These are phyloP conservation scores for Tricholoma sp. DNA, from an alignment of 768 basidiomycete genomes.

Conservation along the genomic window DNA sequence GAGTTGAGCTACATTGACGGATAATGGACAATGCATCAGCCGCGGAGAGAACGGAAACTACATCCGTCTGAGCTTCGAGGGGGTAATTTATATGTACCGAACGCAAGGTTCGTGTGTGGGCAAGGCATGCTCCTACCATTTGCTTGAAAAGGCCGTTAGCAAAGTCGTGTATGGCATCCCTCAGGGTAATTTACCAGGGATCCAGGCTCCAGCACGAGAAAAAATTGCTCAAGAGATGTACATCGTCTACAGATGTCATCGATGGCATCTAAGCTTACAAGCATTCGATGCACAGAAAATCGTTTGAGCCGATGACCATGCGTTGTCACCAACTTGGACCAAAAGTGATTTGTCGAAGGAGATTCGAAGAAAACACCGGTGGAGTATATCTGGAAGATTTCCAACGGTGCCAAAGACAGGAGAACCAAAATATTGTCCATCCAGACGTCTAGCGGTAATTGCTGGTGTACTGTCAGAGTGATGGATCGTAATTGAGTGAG, in stretches of 20 bases:
- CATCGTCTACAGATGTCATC: constrained; percentile 52
- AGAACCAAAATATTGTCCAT: constrained; percentile 35
- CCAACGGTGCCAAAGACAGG: constrained; percentile 45
- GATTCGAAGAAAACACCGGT: constrained; percentile 36
- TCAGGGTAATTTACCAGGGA: constrained; percentile 36
- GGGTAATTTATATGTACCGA: constrained; percentile 60
- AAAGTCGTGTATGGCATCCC: not conserved
- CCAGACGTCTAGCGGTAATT: constrained; percentile 39
- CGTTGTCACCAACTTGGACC: constrained; percentile 38
- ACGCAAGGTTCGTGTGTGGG: constrained; percentile 41
- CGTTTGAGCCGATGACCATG: constrained; percentile 50
- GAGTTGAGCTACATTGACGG: constrained; percentile 42
- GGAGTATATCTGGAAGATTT: constrained; percentile 60
- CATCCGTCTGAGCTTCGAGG: constrained; percentile 22
- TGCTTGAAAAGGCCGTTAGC: constrained; percentile 25
- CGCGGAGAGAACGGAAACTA: constrained; percentile 24
- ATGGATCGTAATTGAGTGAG: constrained; percentile 48
- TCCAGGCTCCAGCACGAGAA: constrained; percentile 47
- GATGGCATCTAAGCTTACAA: constrained; percentile 45
- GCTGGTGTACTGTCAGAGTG: constrained; percentile 47
- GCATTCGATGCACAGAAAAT: constrained; percentile 63
- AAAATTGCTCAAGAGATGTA: constrained; percentile 52
- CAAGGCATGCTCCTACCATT: constrained; percentile 35
- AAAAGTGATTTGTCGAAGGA: constrained; percentile 42
- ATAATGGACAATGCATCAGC: constrained; percentile 41